phyloP scores from a whole-genome alignment of 1,139 yeast species.

The Hyphopichia pseudoburtonii region DNA sequence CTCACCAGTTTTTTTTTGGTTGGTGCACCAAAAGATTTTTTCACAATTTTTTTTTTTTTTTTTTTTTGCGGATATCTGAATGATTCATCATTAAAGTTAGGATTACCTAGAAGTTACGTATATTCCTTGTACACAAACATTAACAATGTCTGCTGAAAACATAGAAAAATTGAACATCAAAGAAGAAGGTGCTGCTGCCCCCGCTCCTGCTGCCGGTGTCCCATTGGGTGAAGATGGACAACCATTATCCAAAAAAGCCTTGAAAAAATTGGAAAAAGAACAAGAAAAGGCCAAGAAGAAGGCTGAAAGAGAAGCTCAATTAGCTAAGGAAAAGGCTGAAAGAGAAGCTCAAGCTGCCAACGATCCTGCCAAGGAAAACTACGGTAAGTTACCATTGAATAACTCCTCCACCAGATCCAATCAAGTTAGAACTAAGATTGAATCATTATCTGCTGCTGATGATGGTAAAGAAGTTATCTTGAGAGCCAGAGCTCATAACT shows the following conservation, averaged over 20 bases:
- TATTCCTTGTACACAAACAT: no score
- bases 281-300: constrained; percentile 89
- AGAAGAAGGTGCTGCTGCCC: constrained; percentile 18
- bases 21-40: background rate
- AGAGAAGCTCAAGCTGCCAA: constrained; percentile 67
- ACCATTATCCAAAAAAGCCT: constrained; percentile 92
- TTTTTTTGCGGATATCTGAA: no score
- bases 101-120: no score
- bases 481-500: constrained; percentile 91
- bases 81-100: no score
- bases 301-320: constrained; percentile 87
- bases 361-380: constrained; percentile 83
- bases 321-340: constrained; percentile 84
- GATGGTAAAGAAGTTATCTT: constrained; percentile 80
- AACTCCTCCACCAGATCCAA: constrained; percentile 74
- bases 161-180: constrained; percentile 33
- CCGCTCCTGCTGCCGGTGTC: constrained; percentile 28
- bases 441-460: constrained; percentile 56
- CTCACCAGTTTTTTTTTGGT: no score
- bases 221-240: constrained; percentile 79
- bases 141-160: constrained; percentile 25
- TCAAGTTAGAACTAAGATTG: constrained; percentile 54
- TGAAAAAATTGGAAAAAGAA: constrained; percentile 92
- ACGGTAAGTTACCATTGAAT: constrained; percentile 86
- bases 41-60: background rate